Evolutionary conservation across 2,329 filamentous ascomycete genomes (phyloP).

Genomic region (Ophiostoma novo-ulmi): DNA sequence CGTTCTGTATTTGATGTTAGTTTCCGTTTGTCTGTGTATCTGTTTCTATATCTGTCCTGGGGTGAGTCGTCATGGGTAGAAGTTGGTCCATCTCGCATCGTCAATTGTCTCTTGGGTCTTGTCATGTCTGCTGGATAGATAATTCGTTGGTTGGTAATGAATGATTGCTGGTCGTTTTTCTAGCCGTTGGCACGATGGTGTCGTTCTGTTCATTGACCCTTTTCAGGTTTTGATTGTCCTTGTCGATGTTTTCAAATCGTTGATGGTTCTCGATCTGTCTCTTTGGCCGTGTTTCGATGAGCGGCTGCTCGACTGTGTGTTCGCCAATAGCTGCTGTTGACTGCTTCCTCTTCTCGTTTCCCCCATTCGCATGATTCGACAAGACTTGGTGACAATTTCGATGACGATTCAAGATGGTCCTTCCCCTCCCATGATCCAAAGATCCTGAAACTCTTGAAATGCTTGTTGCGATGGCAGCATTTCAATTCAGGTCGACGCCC

Average conservation of each 20-base stretch:
- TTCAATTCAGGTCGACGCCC: conserved; percentile 1
- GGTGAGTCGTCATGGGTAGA: background rate
- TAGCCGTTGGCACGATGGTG: background rate
- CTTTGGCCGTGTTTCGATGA: background rate
- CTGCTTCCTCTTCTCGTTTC: background rate
- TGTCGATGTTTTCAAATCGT: background rate
- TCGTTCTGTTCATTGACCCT: background rate
- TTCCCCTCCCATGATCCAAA: background rate
- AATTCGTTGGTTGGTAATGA: background rate
- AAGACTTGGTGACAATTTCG: conserved; percentile 8
- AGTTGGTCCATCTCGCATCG: background rate
- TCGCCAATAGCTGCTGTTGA: background rate
- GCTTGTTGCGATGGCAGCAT: background rate
- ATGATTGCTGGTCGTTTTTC: background rate
- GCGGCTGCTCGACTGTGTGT: background rate
- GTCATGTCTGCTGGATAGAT: background rate
- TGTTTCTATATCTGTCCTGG: background rate
- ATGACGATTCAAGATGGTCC: conserved; percentile 8
- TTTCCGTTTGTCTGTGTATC: background rate
- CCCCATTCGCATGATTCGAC: background rate
- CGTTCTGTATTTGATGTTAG: conserved; percentile 20
- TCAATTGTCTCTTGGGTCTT: background rate
- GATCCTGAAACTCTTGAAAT: background rate
- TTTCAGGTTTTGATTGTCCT: background rate
- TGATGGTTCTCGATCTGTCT: background rate